Percentiles rank a stretch among this genome's conserved stretches.
These are phyloP conservation scores for Hypoxylon lenormandii DNA, from an alignment of 495 filamentous ascomycete species.

Conservation along the genomic window DNA sequence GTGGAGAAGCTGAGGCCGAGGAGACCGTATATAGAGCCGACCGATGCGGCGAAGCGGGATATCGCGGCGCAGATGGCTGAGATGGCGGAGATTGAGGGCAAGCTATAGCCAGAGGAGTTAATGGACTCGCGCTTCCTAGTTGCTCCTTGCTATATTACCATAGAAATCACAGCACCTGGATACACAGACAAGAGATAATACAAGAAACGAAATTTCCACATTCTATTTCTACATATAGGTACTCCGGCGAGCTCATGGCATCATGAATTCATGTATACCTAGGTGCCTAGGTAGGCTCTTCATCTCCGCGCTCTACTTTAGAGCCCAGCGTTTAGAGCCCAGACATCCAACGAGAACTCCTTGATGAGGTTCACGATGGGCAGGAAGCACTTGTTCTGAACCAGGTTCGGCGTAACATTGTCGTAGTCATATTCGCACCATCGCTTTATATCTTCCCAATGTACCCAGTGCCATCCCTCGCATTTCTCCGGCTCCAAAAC, in stretches of 20 bases:
- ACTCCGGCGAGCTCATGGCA: too few relatives aligned
- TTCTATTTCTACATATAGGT: too few relatives aligned
- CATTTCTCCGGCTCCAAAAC: slow-evolving; percentile 75
- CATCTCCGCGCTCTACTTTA: neutral
- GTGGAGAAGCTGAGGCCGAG: slow-evolving; percentile 55
- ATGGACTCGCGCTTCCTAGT: neutral
- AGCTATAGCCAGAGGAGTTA: slow-evolving; percentile 20
- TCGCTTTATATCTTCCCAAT: slow-evolving; percentile 61
- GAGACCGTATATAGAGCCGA: slow-evolving; percentile 67
- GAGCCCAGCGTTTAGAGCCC: too few relatives aligned
- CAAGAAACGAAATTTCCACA: too few relatives aligned
- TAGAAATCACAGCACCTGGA: neutral
- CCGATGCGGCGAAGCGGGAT: slow-evolving; percentile 61
- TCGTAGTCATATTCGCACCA: slow-evolving; percentile 47
- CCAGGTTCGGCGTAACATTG: slow-evolving; percentile 43
- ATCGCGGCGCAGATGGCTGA: slow-evolving; percentile 64
- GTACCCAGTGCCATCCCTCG: slow-evolving; percentile 70
- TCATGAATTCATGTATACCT: neutral
- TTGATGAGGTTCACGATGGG: slow-evolving; percentile 66
- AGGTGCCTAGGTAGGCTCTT: too few relatives aligned
- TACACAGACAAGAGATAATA: too few relatives aligned
- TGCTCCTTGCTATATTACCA: too few relatives aligned
- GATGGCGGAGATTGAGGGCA: slow-evolving; percentile 62
- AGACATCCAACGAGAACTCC: slow-evolving; percentile 55
- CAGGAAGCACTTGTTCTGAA: slow-evolving; percentile 62